Base-by-base conservation (phyloP, 192 early-diverging fungal genomes). In the Piromyces sp. region DNA sequence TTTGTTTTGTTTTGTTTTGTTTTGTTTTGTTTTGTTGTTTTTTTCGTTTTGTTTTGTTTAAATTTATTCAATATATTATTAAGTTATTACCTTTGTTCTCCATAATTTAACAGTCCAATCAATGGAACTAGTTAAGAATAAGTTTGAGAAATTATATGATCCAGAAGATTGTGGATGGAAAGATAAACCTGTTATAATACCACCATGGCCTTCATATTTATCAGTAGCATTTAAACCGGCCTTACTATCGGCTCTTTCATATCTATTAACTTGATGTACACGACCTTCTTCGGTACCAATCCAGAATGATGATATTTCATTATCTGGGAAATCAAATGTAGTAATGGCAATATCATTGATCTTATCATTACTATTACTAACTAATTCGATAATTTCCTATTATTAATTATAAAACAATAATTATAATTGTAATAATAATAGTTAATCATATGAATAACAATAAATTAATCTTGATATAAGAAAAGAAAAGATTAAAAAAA, bases 51-150 rank as follows among this genome's bases (percentile, higher is more conserved):
- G n/a, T n/a, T n/a, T n/a, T n/a, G n/a, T n/a, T n/a, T n/a, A n/a
- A n/a, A n/a, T n/a, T n/a, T n/a, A n/a, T n/a, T n/a, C n/a, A n/a
- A n/a, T n/a, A n/a, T n/a, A n/a, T n/a, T n/a, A n/a, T n/a, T n/a
- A n/a, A n/a, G n/a, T n/a, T n/a, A n/a, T n/a, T n/a, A 84, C 89
- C 85, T 92, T 92, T 28, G 91, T 92, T 81, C 94, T 89, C 98
- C 98, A 99, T 22, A 99, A 87, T 81, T 97, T 96, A 83, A 96
- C 93, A 2, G 96, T 96, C 98, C 98, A 99, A 85, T 99, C 98
- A 5, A 96, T 93, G 15, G 94, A 95, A 37, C 90, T 89, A 13
- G 96, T 98, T 80, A 99, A 83, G 83, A 95, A 98, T 78, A 99
- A 84, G 85, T 99, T 96, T 11, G 94, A 90, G 84, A 96, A 96